A percentile compares a stretch with the other conserved stretches of the same genome.
Conservation (phyloP, 768 basidiomycete species). For the Tulasnella sp. region DNA sequence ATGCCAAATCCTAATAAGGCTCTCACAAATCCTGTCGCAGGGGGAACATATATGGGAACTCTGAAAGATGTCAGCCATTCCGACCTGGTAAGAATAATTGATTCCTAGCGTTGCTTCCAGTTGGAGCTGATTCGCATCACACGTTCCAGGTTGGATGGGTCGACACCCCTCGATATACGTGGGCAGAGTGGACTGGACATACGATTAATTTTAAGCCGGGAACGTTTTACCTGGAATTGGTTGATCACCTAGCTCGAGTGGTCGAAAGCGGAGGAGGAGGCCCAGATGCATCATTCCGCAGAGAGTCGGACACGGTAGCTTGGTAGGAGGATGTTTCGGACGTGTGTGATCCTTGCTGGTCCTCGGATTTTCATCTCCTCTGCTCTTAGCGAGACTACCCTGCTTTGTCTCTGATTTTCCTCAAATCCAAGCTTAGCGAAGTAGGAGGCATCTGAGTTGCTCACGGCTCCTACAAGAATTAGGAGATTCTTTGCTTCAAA, state of each 20-base stretch:
- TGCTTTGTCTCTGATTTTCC: too few relatives aligned
- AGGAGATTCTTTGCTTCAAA: too few relatives aligned
- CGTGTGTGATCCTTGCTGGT: too few relatives aligned
- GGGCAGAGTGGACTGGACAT: constrained; percentile 77
- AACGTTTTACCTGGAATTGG: constrained; percentile 80
- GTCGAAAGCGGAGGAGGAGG: constrained; percentile 37
- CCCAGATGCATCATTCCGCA: neutral
- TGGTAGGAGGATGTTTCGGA: too few relatives aligned
- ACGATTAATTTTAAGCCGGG: constrained; percentile 87
- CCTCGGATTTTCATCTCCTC: too few relatives aligned
- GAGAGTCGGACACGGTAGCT: neutral
- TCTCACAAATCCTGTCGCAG: neutral
- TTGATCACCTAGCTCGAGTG: constrained; percentile 61
- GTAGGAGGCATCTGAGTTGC: too few relatives aligned
- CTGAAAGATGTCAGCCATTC: constrained; percentile 83
- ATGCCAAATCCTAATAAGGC: neutral
- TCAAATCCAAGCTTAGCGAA: too few relatives aligned
- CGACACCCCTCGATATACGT: constrained; percentile 76
- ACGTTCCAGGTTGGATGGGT: constrained; percentile 4
- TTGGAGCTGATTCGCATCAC: neutral
- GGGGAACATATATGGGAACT: constrained; percentile 91
- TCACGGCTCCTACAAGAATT: too few relatives aligned
- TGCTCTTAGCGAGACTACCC: too few relatives aligned
- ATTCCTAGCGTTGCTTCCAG: neutral
- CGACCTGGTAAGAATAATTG: constrained; percentile 42